Conservation (phyloP, 2,329 filamentous ascomycete species). For the Pseudogymnoascus sp. region DNA sequence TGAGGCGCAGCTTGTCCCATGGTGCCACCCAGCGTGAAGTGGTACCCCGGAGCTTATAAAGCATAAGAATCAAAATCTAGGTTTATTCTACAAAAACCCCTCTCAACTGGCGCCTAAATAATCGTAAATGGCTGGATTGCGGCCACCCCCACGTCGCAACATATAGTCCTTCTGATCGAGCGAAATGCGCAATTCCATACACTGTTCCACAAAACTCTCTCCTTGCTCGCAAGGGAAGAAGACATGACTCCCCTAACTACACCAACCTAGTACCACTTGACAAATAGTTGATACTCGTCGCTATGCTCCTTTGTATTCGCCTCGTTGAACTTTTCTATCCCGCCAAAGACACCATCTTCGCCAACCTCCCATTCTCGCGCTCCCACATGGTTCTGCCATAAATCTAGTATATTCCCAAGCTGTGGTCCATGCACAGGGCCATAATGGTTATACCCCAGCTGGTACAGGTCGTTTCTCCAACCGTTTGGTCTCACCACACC, state of each 20-base stretch:
- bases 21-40: neutral
- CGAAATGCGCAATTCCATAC: neutral
- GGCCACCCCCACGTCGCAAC: neutral
- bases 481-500: too few relatives aligned
- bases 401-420: too few relatives aligned
- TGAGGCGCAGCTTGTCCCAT: neutral
- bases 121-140: neutral
- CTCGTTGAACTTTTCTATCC: conserved; percentile 12
- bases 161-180: neutral
- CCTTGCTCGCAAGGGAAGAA: neutral
- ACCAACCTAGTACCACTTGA: neutral
- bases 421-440: too few relatives aligned
- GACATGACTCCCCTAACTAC: neutral
- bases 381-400: too few relatives aligned
- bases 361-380: conserved; percentile 10
- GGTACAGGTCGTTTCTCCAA: too few relatives aligned
- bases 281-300: neutral
- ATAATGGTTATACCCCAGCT: too few relatives aligned
- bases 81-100: neutral
- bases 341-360: conserved; percentile 9
- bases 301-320: conserved; percentile 11
- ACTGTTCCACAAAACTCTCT: too few relatives aligned
- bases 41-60: neutral
- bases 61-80: too few relatives aligned
- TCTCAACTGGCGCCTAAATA: neutral